Evolutionary conservation across 371 early-diverging fungal genomes (phyloP), one percentile per base, ranked within the genome.

Genomic region (Mucor irregularis): DNA sequence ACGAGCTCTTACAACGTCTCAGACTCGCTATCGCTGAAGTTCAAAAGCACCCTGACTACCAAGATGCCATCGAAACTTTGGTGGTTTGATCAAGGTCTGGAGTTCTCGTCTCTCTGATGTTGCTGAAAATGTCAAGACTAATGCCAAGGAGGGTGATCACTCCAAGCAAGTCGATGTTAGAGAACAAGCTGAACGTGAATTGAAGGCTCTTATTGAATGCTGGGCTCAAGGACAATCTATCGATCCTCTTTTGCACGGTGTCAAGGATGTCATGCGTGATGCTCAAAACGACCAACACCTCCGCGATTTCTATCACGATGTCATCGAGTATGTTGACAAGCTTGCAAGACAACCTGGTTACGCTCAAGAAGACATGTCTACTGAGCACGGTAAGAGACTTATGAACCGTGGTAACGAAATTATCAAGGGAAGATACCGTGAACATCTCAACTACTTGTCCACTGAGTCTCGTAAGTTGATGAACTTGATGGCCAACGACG

Each of bases 151-250:
- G 26, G 35, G 46, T 17, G 62, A 56, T 24, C 19, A 33, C n/a
- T 28, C 53, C 42, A 40, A 58, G 3, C 58, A 58, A 46, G 17
- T 13, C 5, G 48, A 58, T 13, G 44, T 48, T 33, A 48, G 62
- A 11, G 56, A 63, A 33, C 51, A 64, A 11, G 74, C 80, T 9
- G 66, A 67, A 22, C 16, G 58, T 4, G 82, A 82, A 56, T 59
- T 75, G 50, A 78, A 78, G 61, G 56, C 78, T 13, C 71, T 82
- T 10, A 56, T 80, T n/a, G 78, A 82, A 57, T 72, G 69, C 19
- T 82, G 82, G 82, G 80, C 80, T 13, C 82, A 82, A 61, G 82
- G 77, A 0, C 40, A 66, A 7, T 54, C 69, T 8, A 49, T 82
- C 26, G 80, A 82, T 56, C 71, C 69, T 5, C 54, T 82, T 25